phyloP scores from a whole-genome alignment of 2,329 filamentous ascomycete genomes.

The Botrytis porri region DNA sequence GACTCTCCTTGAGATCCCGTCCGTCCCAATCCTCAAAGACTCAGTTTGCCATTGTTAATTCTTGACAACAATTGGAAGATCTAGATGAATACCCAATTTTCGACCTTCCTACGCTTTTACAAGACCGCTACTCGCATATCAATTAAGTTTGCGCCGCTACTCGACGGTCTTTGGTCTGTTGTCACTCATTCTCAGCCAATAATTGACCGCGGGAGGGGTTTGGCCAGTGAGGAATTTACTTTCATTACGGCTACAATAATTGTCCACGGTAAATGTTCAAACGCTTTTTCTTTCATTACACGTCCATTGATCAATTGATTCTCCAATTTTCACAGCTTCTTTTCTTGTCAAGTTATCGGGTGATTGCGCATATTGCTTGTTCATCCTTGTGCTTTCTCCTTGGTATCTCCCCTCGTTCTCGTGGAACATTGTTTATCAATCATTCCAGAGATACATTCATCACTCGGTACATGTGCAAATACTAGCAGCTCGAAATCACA shows the following conservation, averaged over 20 bases:
- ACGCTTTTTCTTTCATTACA: neutral
- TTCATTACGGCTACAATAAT: neutral
- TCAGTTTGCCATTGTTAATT: neutral
- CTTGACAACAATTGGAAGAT: neutral
- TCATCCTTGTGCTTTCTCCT: neutral
- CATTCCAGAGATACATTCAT: neutral
- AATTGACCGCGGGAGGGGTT: slow-evolving; percentile 2
- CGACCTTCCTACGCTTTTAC: neutral
- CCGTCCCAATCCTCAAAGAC: neutral
- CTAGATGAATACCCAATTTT: neutral
- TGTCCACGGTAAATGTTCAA: neutral
- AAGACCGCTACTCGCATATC: neutral
- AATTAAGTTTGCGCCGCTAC: neutral
- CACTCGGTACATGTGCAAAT: neutral
- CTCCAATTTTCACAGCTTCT: slow-evolving; percentile 7
- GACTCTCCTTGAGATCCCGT: neutral
- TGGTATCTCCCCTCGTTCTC: neutral
- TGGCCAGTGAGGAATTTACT: slow-evolving; percentile 11
- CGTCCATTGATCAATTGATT: neutral
- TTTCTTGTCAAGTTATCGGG: neutral
- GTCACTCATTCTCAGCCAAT: slow-evolving; percentile 3
- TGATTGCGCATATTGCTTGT: neutral
- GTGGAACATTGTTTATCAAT: neutral
- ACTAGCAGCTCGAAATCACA: neutral
- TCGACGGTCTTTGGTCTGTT: neutral